phyloP scores from a whole-genome alignment of 1,139 yeast genomes.

The Suhomyces bolitotheri region DNA sequence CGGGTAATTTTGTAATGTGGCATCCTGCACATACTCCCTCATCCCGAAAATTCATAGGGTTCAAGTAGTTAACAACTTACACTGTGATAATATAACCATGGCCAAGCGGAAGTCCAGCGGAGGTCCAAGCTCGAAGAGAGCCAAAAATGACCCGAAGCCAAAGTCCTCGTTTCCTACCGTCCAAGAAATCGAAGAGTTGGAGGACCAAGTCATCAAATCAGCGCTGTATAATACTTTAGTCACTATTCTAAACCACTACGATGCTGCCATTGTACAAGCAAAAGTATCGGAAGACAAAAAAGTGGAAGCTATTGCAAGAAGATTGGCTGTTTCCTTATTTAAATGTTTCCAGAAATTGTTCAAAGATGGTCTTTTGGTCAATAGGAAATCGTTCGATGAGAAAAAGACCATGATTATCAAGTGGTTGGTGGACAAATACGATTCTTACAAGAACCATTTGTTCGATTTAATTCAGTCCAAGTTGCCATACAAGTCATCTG shows the following conservation, averaged over 20 bases:
- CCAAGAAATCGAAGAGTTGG: slow-evolving; percentile 35
- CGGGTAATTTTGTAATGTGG: slow-evolving; percentile 21
- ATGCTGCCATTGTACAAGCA: slow-evolving; percentile 24
- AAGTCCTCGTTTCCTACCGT: slow-evolving; percentile 18
- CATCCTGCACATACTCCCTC: slow-evolving; percentile 8
- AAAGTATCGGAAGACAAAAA: slow-evolving; percentile 21
- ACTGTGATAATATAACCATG: slow-evolving; percentile 5
- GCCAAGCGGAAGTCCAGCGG: slow-evolving; percentile 11
- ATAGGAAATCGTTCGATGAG: slow-evolving; percentile 40
- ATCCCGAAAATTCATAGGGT: slow-evolving; percentile 11
- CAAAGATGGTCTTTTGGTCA: slow-evolving; percentile 46
- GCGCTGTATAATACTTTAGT: slow-evolving; percentile 53
- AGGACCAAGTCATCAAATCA: slow-evolving; percentile 30
- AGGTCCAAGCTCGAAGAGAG: slow-evolving; percentile 5
- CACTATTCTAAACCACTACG: slow-evolving; percentile 41
- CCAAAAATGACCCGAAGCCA: slow-evolving; percentile 8
- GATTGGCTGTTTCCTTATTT: slow-evolving; percentile 52
- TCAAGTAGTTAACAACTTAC: background rate
- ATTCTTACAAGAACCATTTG: slow-evolving; percentile 50
- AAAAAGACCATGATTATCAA: slow-evolving; percentile 49
- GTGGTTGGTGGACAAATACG: slow-evolving; percentile 68
- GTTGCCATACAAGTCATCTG: slow-evolving; percentile 40
- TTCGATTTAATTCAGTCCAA: slow-evolving; percentile 39
- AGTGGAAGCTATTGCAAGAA: slow-evolving; percentile 43
- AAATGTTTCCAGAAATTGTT: slow-evolving; percentile 60